Evolutionary conservation across 495 filamentous ascomycete genomes (phyloP).

Genomic region (Aspergillus campestris): DNA sequence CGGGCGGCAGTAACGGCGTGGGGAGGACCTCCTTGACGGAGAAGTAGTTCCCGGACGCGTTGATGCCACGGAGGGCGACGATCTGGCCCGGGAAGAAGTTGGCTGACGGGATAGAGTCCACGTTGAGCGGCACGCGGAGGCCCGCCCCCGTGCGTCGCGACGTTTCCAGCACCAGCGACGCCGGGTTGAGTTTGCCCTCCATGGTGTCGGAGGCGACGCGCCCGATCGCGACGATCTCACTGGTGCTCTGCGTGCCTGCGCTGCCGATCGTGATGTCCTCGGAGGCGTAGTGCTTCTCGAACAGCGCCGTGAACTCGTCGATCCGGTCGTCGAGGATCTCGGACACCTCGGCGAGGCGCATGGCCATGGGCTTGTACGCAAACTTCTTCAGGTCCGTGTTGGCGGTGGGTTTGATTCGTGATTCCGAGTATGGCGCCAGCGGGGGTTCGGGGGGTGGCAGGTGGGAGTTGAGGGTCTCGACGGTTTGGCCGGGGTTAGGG

Average conservation of each 20-base stretch:
- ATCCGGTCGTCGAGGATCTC: slow-evolving; percentile 93
- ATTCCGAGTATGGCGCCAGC: slow-evolving; percentile 59
- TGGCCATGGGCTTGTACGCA: slow-evolving; percentile 81
- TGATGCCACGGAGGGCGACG: slow-evolving; percentile 76
- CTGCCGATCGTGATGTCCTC: slow-evolving; percentile 81
- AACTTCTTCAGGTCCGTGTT: slow-evolving; percentile 85
- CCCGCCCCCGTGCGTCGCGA: slow-evolving; percentile 80
- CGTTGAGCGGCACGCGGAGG: slow-evolving; percentile 66
- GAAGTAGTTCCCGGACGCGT: slow-evolving; percentile 79
- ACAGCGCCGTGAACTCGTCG: slow-evolving; percentile 66
- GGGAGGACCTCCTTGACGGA: slow-evolving; percentile 67
- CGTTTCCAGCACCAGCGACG: slow-evolving; percentile 80
- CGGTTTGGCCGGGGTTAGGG: slow-evolving; percentile 63
- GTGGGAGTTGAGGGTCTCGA: slow-evolving; percentile 76
- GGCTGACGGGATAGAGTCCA: slow-evolving; percentile 57
- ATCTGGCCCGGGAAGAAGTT: slow-evolving; percentile 96
- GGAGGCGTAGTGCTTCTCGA: slow-evolving; percentile 67
- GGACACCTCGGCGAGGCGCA: slow-evolving; percentile 85
- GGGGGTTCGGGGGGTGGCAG: slow-evolving; percentile 60
- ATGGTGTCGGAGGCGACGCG: slow-evolving; percentile 79
- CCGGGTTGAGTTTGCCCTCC: slow-evolving; percentile 74
- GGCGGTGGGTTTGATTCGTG: slow-evolving; percentile 72
- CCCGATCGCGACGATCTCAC: slow-evolving; percentile 82
- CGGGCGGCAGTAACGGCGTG: slow-evolving; percentile 59
- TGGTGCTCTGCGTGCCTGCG: slow-evolving; percentile 72